phyloP scores from a whole-genome alignment of 352 stramenopile species.

The Globisporangium cederbergense region DNA sequence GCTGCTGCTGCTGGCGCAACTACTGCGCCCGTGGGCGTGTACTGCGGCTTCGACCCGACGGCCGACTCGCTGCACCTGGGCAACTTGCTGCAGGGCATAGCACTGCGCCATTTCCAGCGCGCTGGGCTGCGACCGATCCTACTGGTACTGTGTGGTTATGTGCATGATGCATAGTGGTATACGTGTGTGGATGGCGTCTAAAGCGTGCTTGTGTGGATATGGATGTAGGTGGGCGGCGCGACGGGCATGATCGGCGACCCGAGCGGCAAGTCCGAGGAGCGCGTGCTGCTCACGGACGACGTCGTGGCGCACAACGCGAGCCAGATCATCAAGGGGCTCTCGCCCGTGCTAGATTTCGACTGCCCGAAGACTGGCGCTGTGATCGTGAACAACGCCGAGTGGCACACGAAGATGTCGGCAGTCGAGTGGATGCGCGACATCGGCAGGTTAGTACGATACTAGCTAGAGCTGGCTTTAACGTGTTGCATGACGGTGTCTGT shows the following conservation, averaged over 20 bases:
- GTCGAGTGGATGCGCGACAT: constrained; percentile 98
- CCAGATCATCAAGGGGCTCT: constrained; percentile 90
- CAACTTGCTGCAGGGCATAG: constrained; percentile 86
- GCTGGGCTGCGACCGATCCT: constrained; percentile 90
- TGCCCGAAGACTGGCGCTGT: constrained; percentile 86
- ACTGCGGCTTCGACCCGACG: constrained; percentile 92
- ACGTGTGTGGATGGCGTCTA: not conserved
- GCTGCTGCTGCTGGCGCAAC: constrained; percentile 1
- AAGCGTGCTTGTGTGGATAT: not conserved
- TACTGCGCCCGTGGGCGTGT: constrained; percentile 43
- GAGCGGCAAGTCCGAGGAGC: constrained; percentile 97
- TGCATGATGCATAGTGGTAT: not conserved
- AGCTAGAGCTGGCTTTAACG: not conserved
- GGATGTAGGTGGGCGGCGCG: constrained; percentile 58
- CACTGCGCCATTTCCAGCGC: constrained; percentile 85
- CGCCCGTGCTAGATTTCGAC: constrained; percentile 94
- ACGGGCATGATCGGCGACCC: constrained; percentile 97
- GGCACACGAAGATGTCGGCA: constrained; percentile 93
- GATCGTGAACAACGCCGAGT: constrained; percentile 99
- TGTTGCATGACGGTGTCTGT: not conserved
- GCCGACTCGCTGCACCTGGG: constrained; percentile 89
- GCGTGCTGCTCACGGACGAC: constrained; percentile 93
- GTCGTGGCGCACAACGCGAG: constrained; percentile 88
- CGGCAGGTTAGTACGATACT: constrained; percentile 43
- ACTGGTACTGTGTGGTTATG: constrained; percentile 26